phyloP scores from a whole-genome alignment of 2,329 filamentous ascomycete species.

The Aspergillus sojae region DNA sequence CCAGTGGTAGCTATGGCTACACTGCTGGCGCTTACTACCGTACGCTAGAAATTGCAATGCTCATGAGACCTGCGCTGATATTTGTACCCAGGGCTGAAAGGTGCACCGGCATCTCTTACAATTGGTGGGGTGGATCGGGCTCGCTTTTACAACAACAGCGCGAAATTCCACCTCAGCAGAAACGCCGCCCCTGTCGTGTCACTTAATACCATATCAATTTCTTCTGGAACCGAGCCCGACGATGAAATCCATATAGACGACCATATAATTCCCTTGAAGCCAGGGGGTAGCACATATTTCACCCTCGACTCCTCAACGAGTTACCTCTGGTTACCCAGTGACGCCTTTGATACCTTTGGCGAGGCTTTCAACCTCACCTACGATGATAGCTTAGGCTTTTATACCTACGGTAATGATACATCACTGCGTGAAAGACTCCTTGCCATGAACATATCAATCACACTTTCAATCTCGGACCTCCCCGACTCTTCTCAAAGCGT shows the following conservation, averaged over 20 bases:
- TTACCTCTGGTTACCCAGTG: neutral
- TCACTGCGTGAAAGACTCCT: neutral
- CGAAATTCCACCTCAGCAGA: neutral
- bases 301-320: slow-evolving; percentile 2
- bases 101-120: neutral
- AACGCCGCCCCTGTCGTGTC: neutral
- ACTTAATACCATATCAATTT: neutral
- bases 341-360: slow-evolving; percentile 2
- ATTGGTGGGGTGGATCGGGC: slow-evolving; percentile 1
- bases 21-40: slow-evolving; percentile 5
- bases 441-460: neutral
- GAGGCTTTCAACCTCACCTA: slow-evolving; percentile 2
- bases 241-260: neutral
- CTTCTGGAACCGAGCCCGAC: neutral
- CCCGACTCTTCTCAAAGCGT: neutral
- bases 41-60: neutral
- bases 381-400: neutral
- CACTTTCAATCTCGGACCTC: slow-evolving; percentile 6
- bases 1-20: slow-evolving; percentile 1
- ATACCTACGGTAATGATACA: slow-evolving; percentile 1
- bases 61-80: neutral
- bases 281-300: neutral
- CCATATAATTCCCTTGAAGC: neutral
- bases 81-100: neutral
- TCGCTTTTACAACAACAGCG: neutral